Evolutionary conservation across 164 flowering plant species (phyloP).

Genomic region (Platanus orientalis): DNA sequence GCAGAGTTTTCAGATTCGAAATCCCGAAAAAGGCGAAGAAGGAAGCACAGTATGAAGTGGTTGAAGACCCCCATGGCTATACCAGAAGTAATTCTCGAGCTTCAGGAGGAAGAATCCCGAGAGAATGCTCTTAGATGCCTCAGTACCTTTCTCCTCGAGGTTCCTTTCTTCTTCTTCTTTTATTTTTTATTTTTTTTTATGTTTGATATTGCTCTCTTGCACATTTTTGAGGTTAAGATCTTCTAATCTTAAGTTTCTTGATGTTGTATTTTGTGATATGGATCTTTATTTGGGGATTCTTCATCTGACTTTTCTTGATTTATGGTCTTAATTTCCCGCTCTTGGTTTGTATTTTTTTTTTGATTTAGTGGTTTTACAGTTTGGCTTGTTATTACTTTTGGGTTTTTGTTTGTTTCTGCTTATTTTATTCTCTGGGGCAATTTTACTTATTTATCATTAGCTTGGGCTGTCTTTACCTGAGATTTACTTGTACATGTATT

Average conservation of each 20-base stretch:
- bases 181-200: neutral
- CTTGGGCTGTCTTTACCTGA: too few relatives aligned
- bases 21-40: conserved; percentile 12
- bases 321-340: too few relatives aligned
- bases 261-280: neutral
- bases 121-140: conserved; percentile 36
- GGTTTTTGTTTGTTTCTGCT: neutral
- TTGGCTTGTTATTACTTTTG: neutral
- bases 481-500: too few relatives aligned
- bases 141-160: conserved; percentile 38
- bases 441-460: too few relatives aligned
- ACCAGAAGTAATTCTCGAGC: conserved; percentile 30
- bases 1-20: conserved; percentile 17
- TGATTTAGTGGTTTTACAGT: too few relatives aligned
- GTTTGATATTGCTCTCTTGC: neutral
- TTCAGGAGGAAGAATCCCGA: conserved; percentile 25
- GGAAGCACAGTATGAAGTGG: conserved; percentile 22
- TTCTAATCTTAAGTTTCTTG: neutral
- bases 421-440: neutral
- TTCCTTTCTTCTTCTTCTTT: conserved; percentile 9
- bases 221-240: neutral
- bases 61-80: conserved; percentile 36
- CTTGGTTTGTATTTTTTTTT: too few relatives aligned
- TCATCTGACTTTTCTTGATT: neutral
- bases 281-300: neutral